Base-by-base conservation (phyloP, 2,329 filamentous ascomycete species). In the Scopulariopsis brevicaulis region DNA sequence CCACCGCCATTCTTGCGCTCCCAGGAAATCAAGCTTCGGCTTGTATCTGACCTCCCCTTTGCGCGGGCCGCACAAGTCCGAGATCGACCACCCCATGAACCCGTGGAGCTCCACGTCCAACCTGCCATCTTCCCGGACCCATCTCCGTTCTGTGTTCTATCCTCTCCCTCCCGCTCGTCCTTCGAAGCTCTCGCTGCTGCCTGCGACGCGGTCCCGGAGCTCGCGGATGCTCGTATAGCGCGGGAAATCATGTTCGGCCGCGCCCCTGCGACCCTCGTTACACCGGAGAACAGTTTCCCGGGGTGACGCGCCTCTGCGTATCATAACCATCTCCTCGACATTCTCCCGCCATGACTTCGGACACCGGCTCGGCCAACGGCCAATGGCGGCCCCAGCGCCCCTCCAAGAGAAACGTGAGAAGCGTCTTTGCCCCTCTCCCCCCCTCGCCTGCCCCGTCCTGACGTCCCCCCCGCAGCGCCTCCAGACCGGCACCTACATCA, bases 401-500 rank as follows among this genome's bases (percentile, higher is more conserved):
- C 10, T 57, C 55, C 46, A 52, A 51, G 34, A 52, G 55, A 53
- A 40, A 53, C 6, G 55, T 53, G 48, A 50, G 55, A 15, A 54
- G 14, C 52, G 12, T 22, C 51, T 15, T 2, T n/a, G 8, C 4
- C 12, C 24, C 10, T 34, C 7, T 18, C 51, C 3, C 6, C 28
- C 14, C 51, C 25, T 53, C 51, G 2, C 2, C 22, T 43, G 20
- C 22, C 32, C 40, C 12, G 20, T 3, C 3, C 6, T 28, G 40
- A 40, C 34, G 4, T 24, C 18, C 11, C 28, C n/a, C 22, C 34
- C 12, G 20, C 67, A 86, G 82, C 84, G 91, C 79, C 78, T 95
- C 61, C 86, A 87, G 63, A 88, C 93, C 68, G 89, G 89, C 63
- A 94, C 90, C 52, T 91, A 95, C 70, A 87, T 97, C 64, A 81